phyloP scores from a whole-genome alignment of 2,329 filamentous ascomycete species.

The Escovopsis sp. region DNA sequence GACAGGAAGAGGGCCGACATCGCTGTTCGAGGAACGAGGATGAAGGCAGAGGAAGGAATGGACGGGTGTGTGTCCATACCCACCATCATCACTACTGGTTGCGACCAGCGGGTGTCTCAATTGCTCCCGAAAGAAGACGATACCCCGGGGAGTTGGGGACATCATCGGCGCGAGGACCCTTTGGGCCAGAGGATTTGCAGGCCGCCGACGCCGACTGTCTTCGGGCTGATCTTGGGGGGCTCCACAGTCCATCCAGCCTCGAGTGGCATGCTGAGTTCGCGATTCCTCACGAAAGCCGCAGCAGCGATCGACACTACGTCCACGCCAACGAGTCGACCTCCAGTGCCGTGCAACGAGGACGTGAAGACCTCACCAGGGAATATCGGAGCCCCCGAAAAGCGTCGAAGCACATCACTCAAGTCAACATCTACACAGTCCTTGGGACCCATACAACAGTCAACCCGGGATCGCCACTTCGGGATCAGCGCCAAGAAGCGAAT shows the following conservation, averaged over 20 bases:
- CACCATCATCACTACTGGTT: slow-evolving; percentile 51
- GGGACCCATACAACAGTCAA: background rate
- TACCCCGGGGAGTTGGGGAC: background rate
- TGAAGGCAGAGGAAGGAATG: slow-evolving; percentile 10
- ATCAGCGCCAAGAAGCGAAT: background rate
- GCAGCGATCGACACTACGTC: slow-evolving; percentile 5
- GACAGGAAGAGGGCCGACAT: slow-evolving; percentile 11
- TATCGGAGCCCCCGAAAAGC: background rate
- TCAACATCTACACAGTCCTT: slow-evolving; percentile 12
- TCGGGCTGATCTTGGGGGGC: slow-evolving; percentile 7
- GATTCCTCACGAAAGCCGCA: slow-evolving; percentile 5
- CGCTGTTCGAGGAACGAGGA: slow-evolving; percentile 10
- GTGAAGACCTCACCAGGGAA: background rate
- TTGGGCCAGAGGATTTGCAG: slow-evolving; percentile 11
- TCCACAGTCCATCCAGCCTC: slow-evolving; percentile 9
- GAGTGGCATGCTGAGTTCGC: slow-evolving; percentile 15
- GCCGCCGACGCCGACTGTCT: slow-evolving; percentile 8
- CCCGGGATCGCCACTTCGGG: background rate
- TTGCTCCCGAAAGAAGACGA: slow-evolving; percentile 4
- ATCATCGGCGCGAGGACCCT: background rate
- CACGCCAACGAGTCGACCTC: background rate
- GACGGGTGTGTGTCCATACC: slow-evolving; percentile 35
- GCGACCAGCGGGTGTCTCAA: slow-evolving; percentile 16
- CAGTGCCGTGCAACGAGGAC: background rate
- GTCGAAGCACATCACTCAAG: slow-evolving; percentile 13